Evolutionary conservation across 2,329 filamentous ascomycete species (phyloP).

Genomic region (Colletotrichum godetiae): DNA sequence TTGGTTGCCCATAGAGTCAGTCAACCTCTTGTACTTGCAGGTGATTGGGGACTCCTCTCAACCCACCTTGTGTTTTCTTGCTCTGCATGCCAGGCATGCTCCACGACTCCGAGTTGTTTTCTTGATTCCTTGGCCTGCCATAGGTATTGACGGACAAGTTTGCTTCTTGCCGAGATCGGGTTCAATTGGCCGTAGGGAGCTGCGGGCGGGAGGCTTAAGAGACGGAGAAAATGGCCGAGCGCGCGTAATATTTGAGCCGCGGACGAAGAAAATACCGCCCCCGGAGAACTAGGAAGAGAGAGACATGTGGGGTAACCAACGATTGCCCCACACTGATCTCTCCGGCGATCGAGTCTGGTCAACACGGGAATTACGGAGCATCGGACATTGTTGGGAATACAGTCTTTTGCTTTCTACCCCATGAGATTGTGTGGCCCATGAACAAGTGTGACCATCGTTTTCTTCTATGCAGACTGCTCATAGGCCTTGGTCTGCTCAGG

Average conservation of each 20-base stretch:
- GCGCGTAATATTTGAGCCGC: constrained; percentile 12
- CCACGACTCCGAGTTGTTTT: constrained; percentile 21
- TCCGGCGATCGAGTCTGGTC: too few species aligned
- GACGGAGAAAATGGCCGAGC: not conserved
- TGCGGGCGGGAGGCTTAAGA: not conserved
- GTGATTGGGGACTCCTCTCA: not conserved
- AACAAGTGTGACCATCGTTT: not conserved
- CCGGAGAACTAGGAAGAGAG: not conserved
- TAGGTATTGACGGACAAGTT: not conserved
- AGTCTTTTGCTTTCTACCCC: not conserved
- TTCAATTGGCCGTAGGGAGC: not conserved
- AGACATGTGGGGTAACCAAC: not conserved
- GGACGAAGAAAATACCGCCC: constrained; percentile 12
- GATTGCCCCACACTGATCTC: not conserved
- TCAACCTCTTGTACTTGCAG: not conserved
- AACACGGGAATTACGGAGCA: not conserved
- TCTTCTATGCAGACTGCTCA: not conserved
- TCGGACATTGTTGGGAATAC: not conserved
- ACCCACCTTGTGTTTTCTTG: constrained; percentile 30
- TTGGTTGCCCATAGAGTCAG: not conserved
- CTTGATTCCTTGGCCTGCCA: constrained; percentile 2
- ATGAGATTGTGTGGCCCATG: not conserved
- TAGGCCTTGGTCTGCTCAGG: constrained; percentile 26
- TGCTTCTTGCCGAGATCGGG: not conserved
- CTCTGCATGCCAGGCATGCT: constrained; percentile 29